Evolutionary conservation across 805 yeast genomes (phyloP).

Genomic region (Torulaspora gathmanii): DNA sequence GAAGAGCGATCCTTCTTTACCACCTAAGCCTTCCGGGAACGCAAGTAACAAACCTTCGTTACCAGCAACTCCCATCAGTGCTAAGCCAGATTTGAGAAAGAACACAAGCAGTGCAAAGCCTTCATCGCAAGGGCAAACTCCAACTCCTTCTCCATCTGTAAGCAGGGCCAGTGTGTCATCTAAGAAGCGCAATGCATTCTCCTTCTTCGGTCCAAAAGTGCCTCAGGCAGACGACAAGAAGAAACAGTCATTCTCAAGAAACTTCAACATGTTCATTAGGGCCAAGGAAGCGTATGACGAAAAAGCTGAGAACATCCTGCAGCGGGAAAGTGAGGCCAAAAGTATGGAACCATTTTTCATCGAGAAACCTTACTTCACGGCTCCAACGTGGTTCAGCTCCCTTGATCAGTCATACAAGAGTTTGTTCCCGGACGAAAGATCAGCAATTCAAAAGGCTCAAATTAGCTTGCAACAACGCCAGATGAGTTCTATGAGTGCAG

Average conservation of each 20-base stretch:
- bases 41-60: slow-evolving; percentile 13
- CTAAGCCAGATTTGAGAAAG: slow-evolving; percentile 23
- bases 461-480: slow-evolving; percentile 33
- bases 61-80: slow-evolving; percentile 26
- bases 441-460: slow-evolving; percentile 31
- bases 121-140: slow-evolving; percentile 28
- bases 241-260: slow-evolving; percentile 36
- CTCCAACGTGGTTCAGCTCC: slow-evolving; percentile 71
- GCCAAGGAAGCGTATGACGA: slow-evolving; percentile 38
- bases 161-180: slow-evolving; percentile 19
- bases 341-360: slow-evolving; percentile 38
- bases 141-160: slow-evolving; percentile 13
- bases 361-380: slow-evolving; percentile 64
- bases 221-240: slow-evolving; percentile 32
- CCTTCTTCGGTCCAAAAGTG: slow-evolving; percentile 40
- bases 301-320: slow-evolving; percentile 31
- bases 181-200: slow-evolving; percentile 26
- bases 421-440: slow-evolving; percentile 43
- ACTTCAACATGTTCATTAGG: slow-evolving; percentile 52
- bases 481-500: slow-evolving; percentile 27
- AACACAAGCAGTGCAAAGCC: slow-evolving; percentile 19
- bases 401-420: slow-evolving; percentile 52
- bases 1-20: slow-evolving; percentile 25
- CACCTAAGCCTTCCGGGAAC: slow-evolving; percentile 23
- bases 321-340: slow-evolving; percentile 21